These are phyloP conservation scores for Neocucurbitaria cava DNA, from an alignment of 2,329 filamentous ascomycete genomes.

Conservation along the genomic window DNA sequence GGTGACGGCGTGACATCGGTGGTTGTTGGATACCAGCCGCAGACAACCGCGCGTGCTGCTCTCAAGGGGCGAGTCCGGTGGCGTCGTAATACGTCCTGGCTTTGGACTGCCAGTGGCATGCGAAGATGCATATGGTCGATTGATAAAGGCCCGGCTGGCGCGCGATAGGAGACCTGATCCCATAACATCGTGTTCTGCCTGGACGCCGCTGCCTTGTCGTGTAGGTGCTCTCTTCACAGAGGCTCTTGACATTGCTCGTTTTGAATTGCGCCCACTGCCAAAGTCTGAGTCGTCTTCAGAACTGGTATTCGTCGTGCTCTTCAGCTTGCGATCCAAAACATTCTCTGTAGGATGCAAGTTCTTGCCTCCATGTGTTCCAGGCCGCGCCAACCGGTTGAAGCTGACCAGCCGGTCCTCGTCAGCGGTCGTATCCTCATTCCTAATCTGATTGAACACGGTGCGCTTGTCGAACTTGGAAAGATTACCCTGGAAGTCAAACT, in stretches of 20 bases:
- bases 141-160: constrained; percentile 40
- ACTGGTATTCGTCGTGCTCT: constrained; percentile 43
- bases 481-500: constrained; percentile 91
- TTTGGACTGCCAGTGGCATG: constrained; percentile 47
- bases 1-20: constrained; percentile 64
- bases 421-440: constrained; percentile 86
- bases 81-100: constrained; percentile 40
- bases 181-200: constrained; percentile 45
- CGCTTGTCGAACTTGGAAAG: constrained; percentile 95
- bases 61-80: constrained; percentile 48
- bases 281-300: constrained; percentile 49
- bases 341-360: constrained; percentile 93
- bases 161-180: constrained; percentile 41
- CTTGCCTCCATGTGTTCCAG: constrained; percentile 71
- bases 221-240: constrained; percentile 48
- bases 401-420: constrained; percentile 89
- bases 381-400: constrained; percentile 73
- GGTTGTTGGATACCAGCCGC: constrained; percentile 61
- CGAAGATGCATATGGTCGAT: constrained; percentile 45
- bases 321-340: constrained; percentile 70
- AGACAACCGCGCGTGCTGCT: constrained; percentile 48
- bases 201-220: constrained; percentile 50
- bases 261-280: constrained; percentile 47
- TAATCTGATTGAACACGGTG: constrained; percentile 88
- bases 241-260: constrained; percentile 49